Percentiles rank a stretch among this genome's conserved stretches.
Conservation (phyloP, 169 alveolate species). For the Plasmodium inui region DNA sequence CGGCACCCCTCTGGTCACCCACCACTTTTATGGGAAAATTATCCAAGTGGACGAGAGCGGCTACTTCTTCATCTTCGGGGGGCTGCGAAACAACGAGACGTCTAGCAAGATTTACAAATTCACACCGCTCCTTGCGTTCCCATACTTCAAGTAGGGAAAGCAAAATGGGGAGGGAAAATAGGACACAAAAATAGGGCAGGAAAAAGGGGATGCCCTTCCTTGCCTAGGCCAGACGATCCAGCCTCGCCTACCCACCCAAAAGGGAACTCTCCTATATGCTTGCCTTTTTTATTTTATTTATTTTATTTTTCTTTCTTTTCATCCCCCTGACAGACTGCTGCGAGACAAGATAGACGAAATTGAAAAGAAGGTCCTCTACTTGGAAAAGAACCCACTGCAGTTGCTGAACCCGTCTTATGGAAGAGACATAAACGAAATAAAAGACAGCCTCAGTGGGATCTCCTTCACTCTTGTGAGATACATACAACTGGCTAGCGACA, state of each 20-base stretch:
- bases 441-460: slow-evolving; percentile 13
- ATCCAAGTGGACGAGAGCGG: slow-evolving; percentile 68
- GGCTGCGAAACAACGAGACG: slow-evolving; percentile 45
- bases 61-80: slow-evolving; percentile 64
- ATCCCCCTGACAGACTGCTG: background rate
- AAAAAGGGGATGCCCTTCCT: background rate
- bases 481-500: slow-evolving; percentile 36
- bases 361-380: background rate
- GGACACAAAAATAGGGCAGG: background rate
- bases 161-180: background rate
- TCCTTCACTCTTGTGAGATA: slow-evolving; percentile 36
- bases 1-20: slow-evolving; percentile 46
- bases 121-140: slow-evolving; percentile 26
- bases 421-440: slow-evolving; percentile 50
- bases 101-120: slow-evolving; percentile 50
- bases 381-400: slow-evolving; percentile 17
- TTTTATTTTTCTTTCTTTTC: background rate
- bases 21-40: slow-evolving; percentile 59
- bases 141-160: slow-evolving; percentile 28
- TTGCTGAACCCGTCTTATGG: slow-evolving; percentile 3
- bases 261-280: background rate
- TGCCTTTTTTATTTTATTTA: background rate
- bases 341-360: slow-evolving; percentile 20
- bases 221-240: background rate
- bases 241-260: background rate